Conservation (phyloP, 768 basidiomycete genomes). For the Pleurotus sapidus region DNA sequence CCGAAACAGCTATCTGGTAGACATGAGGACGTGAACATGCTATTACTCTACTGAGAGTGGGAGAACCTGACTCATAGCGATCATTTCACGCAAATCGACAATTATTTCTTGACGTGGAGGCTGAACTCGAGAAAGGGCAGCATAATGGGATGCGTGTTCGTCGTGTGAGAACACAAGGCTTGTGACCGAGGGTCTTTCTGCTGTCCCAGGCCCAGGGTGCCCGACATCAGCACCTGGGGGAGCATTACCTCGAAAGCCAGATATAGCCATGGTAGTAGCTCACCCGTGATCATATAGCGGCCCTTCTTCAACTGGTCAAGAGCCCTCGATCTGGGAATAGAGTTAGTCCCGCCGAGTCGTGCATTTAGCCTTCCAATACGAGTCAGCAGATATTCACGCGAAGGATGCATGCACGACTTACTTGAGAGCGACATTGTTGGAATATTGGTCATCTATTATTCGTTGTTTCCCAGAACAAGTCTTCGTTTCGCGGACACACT, state of each 20-base stretch:
- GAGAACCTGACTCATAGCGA: slow-evolving; percentile 21
- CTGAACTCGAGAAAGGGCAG: slow-evolving; percentile 39
- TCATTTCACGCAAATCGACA: slow-evolving; percentile 34
- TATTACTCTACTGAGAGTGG: no score
- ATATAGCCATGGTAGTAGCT: neutral
- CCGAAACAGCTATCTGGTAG: slow-evolving; percentile 16
- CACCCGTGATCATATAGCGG: slow-evolving; percentile 42
- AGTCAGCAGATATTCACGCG: no score
- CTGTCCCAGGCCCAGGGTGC: slow-evolving; percentile 57
- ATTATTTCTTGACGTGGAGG: slow-evolving; percentile 46
- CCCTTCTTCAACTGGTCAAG: slow-evolving; percentile 18
- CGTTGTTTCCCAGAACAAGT: slow-evolving; percentile 10
- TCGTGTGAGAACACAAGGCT: slow-evolving; percentile 52
- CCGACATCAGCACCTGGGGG: slow-evolving; percentile 52
- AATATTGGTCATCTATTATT: slow-evolving; percentile 42
- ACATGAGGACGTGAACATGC: neutral
- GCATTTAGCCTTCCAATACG: slow-evolving; percentile 44
- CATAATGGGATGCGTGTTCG: slow-evolving; percentile 40
- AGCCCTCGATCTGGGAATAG: slow-evolving; percentile 24
- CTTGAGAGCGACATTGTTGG: slow-evolving; percentile 57
- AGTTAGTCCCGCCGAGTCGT: slow-evolving; percentile 50
- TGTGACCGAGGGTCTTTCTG: slow-evolving; percentile 40
- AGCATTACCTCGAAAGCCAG: neutral
- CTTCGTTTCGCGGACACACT: slow-evolving; percentile 27
- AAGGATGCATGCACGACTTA: slow-evolving; percentile 15